These are phyloP conservation scores for Dioscorea alata DNA, from an alignment of 106 monocot genomes.

Conservation along the genomic window DNA sequence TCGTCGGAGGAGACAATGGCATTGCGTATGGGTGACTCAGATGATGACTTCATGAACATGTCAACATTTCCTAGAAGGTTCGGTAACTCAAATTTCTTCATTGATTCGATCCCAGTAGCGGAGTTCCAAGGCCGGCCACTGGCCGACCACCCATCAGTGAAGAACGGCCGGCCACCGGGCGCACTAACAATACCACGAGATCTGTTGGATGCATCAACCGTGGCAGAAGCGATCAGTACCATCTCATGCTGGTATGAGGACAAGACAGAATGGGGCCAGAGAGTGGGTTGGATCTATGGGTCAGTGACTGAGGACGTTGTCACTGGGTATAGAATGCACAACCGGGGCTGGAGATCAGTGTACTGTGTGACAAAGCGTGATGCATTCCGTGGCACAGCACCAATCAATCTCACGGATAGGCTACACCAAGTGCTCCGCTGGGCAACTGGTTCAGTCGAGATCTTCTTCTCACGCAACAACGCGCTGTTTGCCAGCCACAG, in stretches of 20 bases:
- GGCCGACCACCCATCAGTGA: conserved; percentile 65
- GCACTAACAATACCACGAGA: conserved; percentile 44
- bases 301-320: conserved; percentile 93
- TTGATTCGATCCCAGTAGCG: conserved; percentile 69
- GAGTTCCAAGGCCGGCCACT: conserved; percentile 73
- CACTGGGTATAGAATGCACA: conserved; percentile 86
- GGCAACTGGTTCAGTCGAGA: conserved; percentile 81
- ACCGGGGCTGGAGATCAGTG: conserved; percentile 67
- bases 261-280: conserved; percentile 72
- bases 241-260: conserved; percentile 88
- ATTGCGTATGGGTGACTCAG: conserved; percentile 54
- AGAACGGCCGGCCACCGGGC: conserved; percentile 59
- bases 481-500: conserved; percentile 53
- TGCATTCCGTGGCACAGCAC: conserved; percentile 91
- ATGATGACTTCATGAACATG: conserved; percentile 52
- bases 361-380: conserved; percentile 95
- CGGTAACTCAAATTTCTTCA: conserved; percentile 64
- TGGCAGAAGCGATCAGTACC: conserved; percentile 68
- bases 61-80: conserved; percentile 74
- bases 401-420: conserved; percentile 87
- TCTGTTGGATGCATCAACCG: conserved; percentile 62
- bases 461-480: conserved; percentile 84
- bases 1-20: conserved; percentile 49
- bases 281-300: conserved; percentile 82
- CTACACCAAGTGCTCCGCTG: conserved; percentile 77